Evolutionary conservation across 306 rosid genomes (phyloP).

Genomic region (Quercus cerris): DNA sequence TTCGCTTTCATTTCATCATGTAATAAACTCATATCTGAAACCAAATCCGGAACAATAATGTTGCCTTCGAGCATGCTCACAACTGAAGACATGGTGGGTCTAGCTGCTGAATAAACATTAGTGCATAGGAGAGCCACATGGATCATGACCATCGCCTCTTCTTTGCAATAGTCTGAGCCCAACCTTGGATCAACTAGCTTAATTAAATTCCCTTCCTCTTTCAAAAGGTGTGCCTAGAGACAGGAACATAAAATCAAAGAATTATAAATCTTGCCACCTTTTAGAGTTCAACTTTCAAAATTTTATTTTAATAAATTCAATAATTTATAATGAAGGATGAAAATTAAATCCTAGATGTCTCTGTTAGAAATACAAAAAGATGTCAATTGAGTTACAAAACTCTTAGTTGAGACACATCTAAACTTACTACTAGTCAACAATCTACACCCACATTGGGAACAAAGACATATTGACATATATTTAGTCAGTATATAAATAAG

Average conservation of each 20-base stretch:
- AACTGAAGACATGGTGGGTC: slow-evolving; percentile 42
- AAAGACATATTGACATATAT: too few relatives aligned
- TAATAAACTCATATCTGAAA: not conserved
- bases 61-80: slow-evolving; percentile 49
- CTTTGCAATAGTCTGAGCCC: slow-evolving; percentile 19
- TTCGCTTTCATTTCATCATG: slow-evolving; percentile 11
- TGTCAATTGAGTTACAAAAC: too few relatives aligned
- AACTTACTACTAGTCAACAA: too few relatives aligned
- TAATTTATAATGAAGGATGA: too few relatives aligned
- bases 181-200: slow-evolving; percentile 40
- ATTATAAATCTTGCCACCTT: too few relatives aligned
- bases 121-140: slow-evolving; percentile 38
- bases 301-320: too few relatives aligned
- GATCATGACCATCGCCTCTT: slow-evolving; percentile 28
- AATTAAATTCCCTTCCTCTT: slow-evolving; percentile 23
- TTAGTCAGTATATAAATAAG: too few relatives aligned
- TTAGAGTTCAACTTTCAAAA: too few relatives aligned
- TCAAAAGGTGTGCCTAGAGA: slow-evolving; percentile 29
- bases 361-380: fast-evolving
- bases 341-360: too few relatives aligned
- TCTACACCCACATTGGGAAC: too few relatives aligned
- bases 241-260: not conserved
- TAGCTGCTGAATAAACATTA: slow-evolving; percentile 20
- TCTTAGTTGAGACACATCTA: too few relatives aligned
- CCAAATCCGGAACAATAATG: slow-evolving; percentile 16